Conservation (phyloP, 2,329 filamentous ascomycete species). For the Escovopsis weberi region DNA sequence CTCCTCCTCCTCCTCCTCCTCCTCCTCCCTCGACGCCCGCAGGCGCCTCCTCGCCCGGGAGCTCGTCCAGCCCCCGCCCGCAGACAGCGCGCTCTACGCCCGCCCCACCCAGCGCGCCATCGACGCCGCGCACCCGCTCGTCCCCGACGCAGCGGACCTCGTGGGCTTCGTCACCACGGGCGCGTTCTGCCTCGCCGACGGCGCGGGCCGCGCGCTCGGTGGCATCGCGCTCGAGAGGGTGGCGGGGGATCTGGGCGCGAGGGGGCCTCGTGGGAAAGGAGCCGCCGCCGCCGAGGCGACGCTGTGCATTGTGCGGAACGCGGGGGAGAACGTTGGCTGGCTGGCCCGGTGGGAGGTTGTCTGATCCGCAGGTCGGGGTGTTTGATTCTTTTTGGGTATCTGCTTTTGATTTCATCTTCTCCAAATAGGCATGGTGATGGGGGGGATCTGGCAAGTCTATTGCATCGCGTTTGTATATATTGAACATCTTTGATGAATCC, state of each 20-base stretch:
- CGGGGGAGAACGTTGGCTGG: conserved; percentile 65
- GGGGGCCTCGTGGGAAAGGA: no score
- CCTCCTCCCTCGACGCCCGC: conserved; percentile 20
- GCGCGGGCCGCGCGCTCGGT: conserved; percentile 62
- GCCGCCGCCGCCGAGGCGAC: conserved; percentile 24
- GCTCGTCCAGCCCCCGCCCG: conserved; percentile 24
- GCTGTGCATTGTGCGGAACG: conserved; percentile 68
- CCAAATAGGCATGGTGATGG: conserved; percentile 53
- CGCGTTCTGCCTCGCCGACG: conserved; percentile 64
- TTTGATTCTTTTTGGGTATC: conserved; percentile 11
- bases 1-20: not conserved
- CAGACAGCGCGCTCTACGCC: not conserved
- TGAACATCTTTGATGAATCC: no score
- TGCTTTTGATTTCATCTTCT: conserved; percentile 13
- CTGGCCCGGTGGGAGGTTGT: conserved; percentile 64
- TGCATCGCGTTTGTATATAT: no score
- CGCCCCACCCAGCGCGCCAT: not conserved
- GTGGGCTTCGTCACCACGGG: conserved; percentile 86
- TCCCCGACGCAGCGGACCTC: conserved; percentile 62
- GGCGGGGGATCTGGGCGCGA: conserved; percentile 18
- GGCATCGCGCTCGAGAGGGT: conserved; percentile 49
- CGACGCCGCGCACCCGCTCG: conserved; percentile 28
- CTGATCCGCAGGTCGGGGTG: conserved; percentile 13
- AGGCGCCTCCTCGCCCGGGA: conserved; percentile 33
- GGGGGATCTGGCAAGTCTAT: conserved; percentile 32